phyloP scores from a whole-genome alignment of 306 rosid genomes.

The Cicer cuneatum region DNA sequence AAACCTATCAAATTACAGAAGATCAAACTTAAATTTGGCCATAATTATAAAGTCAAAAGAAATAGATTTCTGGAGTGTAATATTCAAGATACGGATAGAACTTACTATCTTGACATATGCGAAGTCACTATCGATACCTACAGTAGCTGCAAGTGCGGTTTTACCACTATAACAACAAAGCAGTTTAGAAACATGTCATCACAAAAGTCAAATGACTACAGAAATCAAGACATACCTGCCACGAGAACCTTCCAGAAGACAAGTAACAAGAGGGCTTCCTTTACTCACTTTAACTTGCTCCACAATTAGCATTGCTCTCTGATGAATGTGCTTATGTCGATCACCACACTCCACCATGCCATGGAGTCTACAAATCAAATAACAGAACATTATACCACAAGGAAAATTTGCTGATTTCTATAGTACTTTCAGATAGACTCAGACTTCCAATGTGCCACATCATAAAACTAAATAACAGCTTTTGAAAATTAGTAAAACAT shows the following conservation, averaged over 20 bases:
- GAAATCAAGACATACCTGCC: slow-evolving; percentile 71
- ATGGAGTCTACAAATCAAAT: slow-evolving; percentile 64
- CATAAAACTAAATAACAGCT: slow-evolving; percentile 35
- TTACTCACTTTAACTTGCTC: slow-evolving; percentile 95
- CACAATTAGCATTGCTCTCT: slow-evolving; percentile 84
- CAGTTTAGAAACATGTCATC: slow-evolving; percentile 47
- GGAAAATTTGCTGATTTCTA: slow-evolving; percentile 26
- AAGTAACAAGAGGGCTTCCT: slow-evolving; percentile 92
- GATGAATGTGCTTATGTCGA: slow-evolving; percentile 79
- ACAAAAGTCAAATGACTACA: slow-evolving; percentile 37
- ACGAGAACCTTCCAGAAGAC: slow-evolving; percentile 94
- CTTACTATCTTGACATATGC: slow-evolving; percentile 99
- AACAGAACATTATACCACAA: slow-evolving; percentile 11
- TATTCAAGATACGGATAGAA: slow-evolving; percentile 33
- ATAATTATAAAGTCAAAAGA: slow-evolving; percentile 32
- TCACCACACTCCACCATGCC: slow-evolving; percentile 93
- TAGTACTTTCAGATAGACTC: slow-evolving; percentile 27
- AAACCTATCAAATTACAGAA: slow-evolving; percentile 62
- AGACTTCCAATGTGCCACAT: slow-evolving; percentile 29
- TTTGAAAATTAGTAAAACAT: slow-evolving; percentile 15
- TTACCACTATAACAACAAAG: slow-evolving; percentile 78
- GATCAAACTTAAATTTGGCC: slow-evolving; percentile 29
- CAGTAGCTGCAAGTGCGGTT: slow-evolving; percentile 91
- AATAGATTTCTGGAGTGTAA: slow-evolving; percentile 40
- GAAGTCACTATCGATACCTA: slow-evolving; percentile 96